Percentiles rank a stretch among this genome's conserved stretches.
Conservation (phyloP, 2,329 filamentous ascomycete species). For the Epichloe uncinata region DNA sequence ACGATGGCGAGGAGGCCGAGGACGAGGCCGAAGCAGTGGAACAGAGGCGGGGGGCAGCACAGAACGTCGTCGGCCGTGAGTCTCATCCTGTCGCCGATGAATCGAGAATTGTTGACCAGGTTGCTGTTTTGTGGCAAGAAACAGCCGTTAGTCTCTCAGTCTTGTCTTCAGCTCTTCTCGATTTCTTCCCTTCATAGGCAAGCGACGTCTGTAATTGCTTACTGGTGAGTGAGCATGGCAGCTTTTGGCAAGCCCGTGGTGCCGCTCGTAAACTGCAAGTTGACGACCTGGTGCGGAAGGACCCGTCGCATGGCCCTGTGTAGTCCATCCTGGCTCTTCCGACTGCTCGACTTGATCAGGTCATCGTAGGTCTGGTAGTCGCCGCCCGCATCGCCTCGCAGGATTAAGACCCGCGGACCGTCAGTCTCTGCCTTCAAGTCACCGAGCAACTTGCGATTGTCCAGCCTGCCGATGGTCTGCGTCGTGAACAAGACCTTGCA, state of each 20-base stretch:
- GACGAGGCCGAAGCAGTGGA: constrained; percentile 77
- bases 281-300: constrained; percentile 54
- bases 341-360: constrained; percentile 38
- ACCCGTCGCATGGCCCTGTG: constrained; percentile 40
- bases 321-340: constrained; percentile 35
- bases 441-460: constrained; percentile 46
- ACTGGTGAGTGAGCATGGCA: constrained; percentile 61
- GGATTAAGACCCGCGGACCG: constrained; percentile 42
- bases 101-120: constrained; percentile 52
- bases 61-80: constrained; percentile 53
- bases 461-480: constrained; percentile 50
- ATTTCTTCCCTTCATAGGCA: not conserved
- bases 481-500: constrained; percentile 65
- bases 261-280: constrained; percentile 64
- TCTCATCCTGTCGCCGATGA: constrained; percentile 62
- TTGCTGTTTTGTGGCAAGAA: constrained; percentile 36
- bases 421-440: constrained; percentile 34
- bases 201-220: constrained; percentile 5
- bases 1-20: constrained; percentile 59
- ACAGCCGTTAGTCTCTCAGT: not conserved
- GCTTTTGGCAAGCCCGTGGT: constrained; percentile 63
- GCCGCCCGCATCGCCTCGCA: constrained; percentile 38
- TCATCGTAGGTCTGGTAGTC: constrained; percentile 47
- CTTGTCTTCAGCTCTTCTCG: not conserved
- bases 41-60: constrained; percentile 72